A percentile compares a stretch with the other conserved stretches of the same genome.
Evolutionary conservation across 1,284 basidiomycete species (phyloP).

Genomic region (Cryptococcus sp.): DNA sequence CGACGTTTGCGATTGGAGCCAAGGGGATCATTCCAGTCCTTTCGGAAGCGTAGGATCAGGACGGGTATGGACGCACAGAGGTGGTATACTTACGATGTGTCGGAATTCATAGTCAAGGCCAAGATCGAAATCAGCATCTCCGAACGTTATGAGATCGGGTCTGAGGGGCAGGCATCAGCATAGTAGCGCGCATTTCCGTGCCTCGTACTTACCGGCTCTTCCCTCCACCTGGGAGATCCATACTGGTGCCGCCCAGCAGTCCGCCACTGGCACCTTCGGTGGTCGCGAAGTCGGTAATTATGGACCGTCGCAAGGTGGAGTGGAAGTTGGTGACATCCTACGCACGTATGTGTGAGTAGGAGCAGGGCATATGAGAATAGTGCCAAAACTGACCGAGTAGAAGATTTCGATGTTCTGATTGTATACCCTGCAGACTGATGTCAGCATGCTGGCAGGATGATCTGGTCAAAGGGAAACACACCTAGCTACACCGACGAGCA

Average conservation of each 20-base stretch:
- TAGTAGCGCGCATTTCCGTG: neutral
- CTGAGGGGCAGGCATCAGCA: conserved; percentile 17
- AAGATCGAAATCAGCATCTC: conserved; percentile 21
- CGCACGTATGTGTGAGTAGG: neutral
- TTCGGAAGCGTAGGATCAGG: neutral
- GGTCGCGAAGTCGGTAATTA: conserved; percentile 23
- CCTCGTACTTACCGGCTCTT: conserved; percentile 32
- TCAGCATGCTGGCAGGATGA: conserved; percentile 9
- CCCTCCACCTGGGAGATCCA: conserved; percentile 41
- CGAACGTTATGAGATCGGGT: conserved; percentile 44
- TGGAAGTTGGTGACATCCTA: conserved; percentile 42
- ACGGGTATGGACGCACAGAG: neutral
- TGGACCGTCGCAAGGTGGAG: conserved; percentile 28
- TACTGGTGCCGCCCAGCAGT: conserved; percentile 12
- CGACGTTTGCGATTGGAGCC: conserved; percentile 23
- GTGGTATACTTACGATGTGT: conserved; percentile 29
- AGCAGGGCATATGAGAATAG: conserved; percentile 5
- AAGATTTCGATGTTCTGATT: conserved; percentile 43
- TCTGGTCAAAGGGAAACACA: conserved; percentile 41
- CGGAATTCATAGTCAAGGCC: conserved; percentile 27
- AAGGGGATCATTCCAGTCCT: conserved; percentile 45
- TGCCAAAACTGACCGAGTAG: conserved; percentile 29
- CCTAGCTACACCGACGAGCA: conserved; percentile 85
- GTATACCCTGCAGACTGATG: conserved; percentile 27
- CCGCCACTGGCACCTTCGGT: neutral